Conservation (phyloP, 148 eudicot genomes). For the Simmondsia chinensis region DNA sequence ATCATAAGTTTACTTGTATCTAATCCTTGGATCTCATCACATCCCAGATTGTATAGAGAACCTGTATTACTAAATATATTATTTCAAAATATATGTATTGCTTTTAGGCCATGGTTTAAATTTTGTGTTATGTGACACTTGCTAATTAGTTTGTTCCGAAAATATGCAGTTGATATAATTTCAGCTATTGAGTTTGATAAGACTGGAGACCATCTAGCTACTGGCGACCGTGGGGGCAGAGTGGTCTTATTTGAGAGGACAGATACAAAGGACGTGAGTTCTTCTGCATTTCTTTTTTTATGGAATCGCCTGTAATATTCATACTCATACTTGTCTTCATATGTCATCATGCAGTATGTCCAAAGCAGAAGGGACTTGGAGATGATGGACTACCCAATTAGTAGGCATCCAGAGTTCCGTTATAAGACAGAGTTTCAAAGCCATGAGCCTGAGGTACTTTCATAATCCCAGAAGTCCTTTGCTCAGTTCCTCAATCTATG, state of each 20-base stretch:
- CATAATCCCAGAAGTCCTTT: background rate
- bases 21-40: too few species aligned
- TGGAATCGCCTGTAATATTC: background rate
- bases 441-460: conserved; percentile 98
- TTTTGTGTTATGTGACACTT: background rate
- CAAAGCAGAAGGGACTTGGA: conserved; percentile 69
- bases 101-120: too few species aligned
- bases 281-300: conserved; percentile 4
- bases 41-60: too few species aligned
- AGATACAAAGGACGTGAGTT: conserved; percentile 55
- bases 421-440: conserved; percentile 99
- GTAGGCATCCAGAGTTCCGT: conserved; percentile 92
- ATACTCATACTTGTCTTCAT: background rate
- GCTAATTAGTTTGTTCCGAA: background rate
- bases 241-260: conserved; percentile 74
- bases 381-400: conserved; percentile 50
- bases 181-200: conserved; percentile 79
- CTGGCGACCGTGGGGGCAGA: conserved; percentile 81
- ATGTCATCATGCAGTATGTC: conserved; percentile 33
- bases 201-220: conserved; percentile 69
- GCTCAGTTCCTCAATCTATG: background rate
- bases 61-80: too few species aligned
- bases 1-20: too few species aligned
- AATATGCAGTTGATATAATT: conserved; percentile 53
- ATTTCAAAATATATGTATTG: too few species aligned